Base-by-base conservation (phyloP, 106 monocot species). In the Dendrobium nobile region DNA sequence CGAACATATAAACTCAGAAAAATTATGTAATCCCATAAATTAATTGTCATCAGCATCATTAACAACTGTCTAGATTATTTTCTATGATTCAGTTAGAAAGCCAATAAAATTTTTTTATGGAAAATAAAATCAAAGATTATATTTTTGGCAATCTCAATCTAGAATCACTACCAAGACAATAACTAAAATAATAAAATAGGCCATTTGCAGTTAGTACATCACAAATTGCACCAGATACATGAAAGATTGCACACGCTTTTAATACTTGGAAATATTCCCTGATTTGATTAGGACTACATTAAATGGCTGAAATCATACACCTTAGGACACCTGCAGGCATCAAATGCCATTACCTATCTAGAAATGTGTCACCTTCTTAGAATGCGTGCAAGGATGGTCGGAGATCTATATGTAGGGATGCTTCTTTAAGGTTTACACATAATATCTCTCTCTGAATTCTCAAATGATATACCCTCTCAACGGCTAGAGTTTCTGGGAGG, bases 51-150 rank as follows among this genome's bases (percentile, higher is more conserved):
- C 4, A 70, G 70, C 70, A 13, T 37, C 17, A 15, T 70, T 37
- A 70, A 70, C 70, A 70, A 70, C 4, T 28, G 31, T 15, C 37
- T 5, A 70, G 10, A 37, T 15, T 9, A 70, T 28, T 70, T 70
- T 70, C 16, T 28, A 70, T 37, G 28, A 70, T 70, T 33, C 70
- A 40, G 33, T 10, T 15, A 13, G 68, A 33, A 4, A 31, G 33
- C 28, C 31, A 1, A 11, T 68, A 68, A 10, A 68, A 28, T 0
- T 68, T 33, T 70, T 28, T 4, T 16, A 70, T 37, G 70, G 70
- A 70, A 70, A 70, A 70, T 70, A 70, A 70, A 65, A 65, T 65
- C 10, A 37, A 70, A 70, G 70, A 70, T 10, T 9, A 65, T 61
- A 61, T n/a, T 61, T 61, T 61, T 33, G 15, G 16, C 33, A 70